Percentiles rank a stretch among this genome's conserved stretches.
phyloP scores from a whole-genome alignment of 306 rosid species.

The Cicer chorassanicum region DNA sequence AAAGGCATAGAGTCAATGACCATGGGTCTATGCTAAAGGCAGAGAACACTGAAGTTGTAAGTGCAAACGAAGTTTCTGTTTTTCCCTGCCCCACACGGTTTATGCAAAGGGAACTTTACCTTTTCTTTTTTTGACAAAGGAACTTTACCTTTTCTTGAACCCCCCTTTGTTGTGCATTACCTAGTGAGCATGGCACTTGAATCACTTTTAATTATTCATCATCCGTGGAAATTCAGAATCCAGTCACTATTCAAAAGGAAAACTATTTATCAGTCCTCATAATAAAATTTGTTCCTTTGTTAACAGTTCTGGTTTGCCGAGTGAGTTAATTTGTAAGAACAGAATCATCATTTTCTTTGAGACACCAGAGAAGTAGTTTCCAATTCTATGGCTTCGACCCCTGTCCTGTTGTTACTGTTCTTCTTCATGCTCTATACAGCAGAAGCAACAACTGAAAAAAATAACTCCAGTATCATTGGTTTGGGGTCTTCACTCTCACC shows the following conservation, averaged over 20 bases:
- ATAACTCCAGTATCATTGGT: not conserved
- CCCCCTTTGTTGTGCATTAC: not conserved
- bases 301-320: not conserved
- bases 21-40: too few species aligned
- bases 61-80: not conserved
- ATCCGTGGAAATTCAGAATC: not conserved
- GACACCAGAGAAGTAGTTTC: constrained; percentile 2
- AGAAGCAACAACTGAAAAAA: not conserved
- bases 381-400: constrained; percentile 43
- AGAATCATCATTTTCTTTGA: not conserved
- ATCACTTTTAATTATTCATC: not conserved
- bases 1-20: too few species aligned
- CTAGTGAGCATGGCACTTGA: not conserved
- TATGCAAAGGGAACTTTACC: not conserved
- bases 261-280: not conserved
- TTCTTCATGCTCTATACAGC: not conserved
- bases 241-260: not conserved
- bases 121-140: not conserved
- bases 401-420: not conserved
- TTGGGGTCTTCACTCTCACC: constrained; percentile 35
- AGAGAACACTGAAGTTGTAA: not conserved
- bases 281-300: not conserved
- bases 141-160: not conserved
- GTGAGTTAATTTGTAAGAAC: not conserved
- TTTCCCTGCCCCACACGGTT: constrained; percentile 1